These are phyloP conservation scores for Endotrypanum monterogeii DNA, from an alignment of 208 protist species.

Conservation along the genomic window DNA sequence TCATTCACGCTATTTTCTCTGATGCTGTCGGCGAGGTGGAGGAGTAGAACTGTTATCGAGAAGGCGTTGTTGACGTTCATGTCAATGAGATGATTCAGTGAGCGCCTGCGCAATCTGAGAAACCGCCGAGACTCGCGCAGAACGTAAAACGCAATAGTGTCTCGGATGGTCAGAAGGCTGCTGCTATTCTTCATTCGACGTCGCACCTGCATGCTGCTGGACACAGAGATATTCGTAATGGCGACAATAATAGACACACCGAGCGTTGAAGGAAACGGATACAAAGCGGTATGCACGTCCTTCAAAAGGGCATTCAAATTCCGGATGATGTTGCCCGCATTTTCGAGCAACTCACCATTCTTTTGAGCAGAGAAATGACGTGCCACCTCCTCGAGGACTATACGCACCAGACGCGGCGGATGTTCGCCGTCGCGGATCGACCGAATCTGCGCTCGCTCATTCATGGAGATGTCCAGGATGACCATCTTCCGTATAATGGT, in stretches of 20 bases:
- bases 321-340: constrained; percentile 68
- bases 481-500: constrained; percentile 71
- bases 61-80: constrained; percentile 63
- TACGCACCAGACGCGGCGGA: constrained; percentile 44
- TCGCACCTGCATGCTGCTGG: constrained; percentile 85
- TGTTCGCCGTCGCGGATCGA: constrained; percentile 44
- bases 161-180: constrained; percentile 78
- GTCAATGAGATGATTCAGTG: constrained; percentile 71
- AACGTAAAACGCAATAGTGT: constrained; percentile 67
- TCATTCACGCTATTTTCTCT: constrained; percentile 71
- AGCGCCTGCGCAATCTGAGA: constrained; percentile 35
- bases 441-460: constrained; percentile 60
- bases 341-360: constrained; percentile 34
- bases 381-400: constrained; percentile 78
- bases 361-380: constrained; percentile 59
- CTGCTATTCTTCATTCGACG: constrained; percentile 85
- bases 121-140: constrained; percentile 53
- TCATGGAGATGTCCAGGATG: constrained; percentile 70
- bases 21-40: constrained; percentile 44
- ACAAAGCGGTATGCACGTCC: constrained; percentile 56
- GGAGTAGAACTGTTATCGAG: constrained; percentile 61
- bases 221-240: constrained; percentile 86
- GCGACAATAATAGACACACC: constrained; percentile 73
- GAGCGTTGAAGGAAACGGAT: constrained; percentile 60
- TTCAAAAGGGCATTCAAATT: constrained; percentile 79